phyloP scores from a whole-genome alignment of 768 basidiomycete genomes.

The Boletus subparvulus region DNA sequence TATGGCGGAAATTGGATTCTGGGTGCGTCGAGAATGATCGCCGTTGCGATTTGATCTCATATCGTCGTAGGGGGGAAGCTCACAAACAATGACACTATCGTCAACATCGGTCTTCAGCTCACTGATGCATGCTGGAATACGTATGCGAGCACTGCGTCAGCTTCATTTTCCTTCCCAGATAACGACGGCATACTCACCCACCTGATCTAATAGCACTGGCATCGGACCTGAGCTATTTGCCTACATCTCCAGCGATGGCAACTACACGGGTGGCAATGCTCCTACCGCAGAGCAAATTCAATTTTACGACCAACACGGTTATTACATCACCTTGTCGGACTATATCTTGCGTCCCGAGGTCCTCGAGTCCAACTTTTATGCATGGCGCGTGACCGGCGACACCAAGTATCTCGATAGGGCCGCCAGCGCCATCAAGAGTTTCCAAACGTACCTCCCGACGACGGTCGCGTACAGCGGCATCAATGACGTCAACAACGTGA shows the following conservation, averaged over 20 bases:
- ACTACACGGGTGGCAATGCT: constrained; percentile 50
- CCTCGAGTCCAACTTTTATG: constrained; percentile 79
- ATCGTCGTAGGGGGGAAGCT: constrained; percentile 55
- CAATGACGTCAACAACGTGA: constrained; percentile 51
- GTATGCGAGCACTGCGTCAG: constrained; percentile 67
- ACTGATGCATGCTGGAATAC: constrained; percentile 82
- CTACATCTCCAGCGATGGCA: constrained; percentile 60
- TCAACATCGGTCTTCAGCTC: constrained; percentile 57
- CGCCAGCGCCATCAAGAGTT: constrained; percentile 53
- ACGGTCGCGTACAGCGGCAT: constrained; percentile 56
- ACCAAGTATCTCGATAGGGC: constrained; percentile 67
- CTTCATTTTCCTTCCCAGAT: neutral
- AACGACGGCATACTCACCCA: neutral
- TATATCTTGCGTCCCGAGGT: constrained; percentile 77
- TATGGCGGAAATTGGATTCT: constrained; percentile 75
- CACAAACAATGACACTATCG: constrained; percentile 68
- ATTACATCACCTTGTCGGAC: constrained; percentile 50
- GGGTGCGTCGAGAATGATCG: constrained; percentile 35
- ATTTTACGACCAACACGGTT: constrained; percentile 64
- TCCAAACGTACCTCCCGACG: constrained; percentile 51
- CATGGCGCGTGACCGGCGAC: constrained; percentile 70
- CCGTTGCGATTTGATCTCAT: neutral
- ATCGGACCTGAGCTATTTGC: constrained; percentile 76
- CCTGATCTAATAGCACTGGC: constrained; percentile 49
- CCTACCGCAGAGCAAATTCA: constrained; percentile 39